Conservation (phyloP, 495 filamentous ascomycete genomes). For the Trichoderma virens region DNA sequence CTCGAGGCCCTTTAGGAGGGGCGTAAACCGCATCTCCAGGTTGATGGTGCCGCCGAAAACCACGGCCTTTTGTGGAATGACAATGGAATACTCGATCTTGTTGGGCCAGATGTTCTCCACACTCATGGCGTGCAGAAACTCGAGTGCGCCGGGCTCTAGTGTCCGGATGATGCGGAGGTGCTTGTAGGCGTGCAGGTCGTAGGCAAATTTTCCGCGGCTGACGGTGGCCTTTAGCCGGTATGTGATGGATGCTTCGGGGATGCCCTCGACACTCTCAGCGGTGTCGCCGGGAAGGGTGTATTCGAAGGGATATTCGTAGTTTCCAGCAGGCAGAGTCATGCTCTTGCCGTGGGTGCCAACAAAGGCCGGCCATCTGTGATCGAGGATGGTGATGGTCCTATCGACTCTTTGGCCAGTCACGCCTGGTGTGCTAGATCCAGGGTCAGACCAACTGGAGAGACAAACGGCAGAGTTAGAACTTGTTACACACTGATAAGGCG, state of each 20-base stretch:
- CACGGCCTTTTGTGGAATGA: constrained; percentile 80
- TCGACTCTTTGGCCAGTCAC: constrained; percentile 41
- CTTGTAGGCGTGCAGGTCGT: constrained; percentile 69
- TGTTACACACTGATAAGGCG: neutral
- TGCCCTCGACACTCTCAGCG: constrained; percentile 83
- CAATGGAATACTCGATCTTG: constrained; percentile 88
- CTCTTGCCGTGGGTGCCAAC: constrained; percentile 39
- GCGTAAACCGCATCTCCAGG: constrained; percentile 72
- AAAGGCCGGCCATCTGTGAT: constrained; percentile 42
- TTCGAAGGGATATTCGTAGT: constrained; percentile 89
- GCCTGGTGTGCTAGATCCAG: constrained; percentile 40
- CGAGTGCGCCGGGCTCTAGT: constrained; percentile 68
- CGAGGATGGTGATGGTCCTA: constrained; percentile 34
- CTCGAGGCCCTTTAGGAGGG: constrained; percentile 76
- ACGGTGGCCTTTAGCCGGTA: constrained; percentile 87
- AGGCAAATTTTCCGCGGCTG: constrained; percentile 67
- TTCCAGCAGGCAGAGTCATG: constrained; percentile 61
- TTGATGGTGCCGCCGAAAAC: constrained; percentile 80
- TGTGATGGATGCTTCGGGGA: constrained; percentile 69
- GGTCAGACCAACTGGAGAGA: constrained; percentile 37
- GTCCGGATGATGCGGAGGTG: constrained; percentile 84
- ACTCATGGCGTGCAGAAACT: constrained; percentile 83
- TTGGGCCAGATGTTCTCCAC: constrained; percentile 91
- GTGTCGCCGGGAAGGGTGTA: constrained; percentile 65
- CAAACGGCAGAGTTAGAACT: neutral